These are phyloP conservation scores for Pleurotus cornucopiae DNA, from an alignment of 768 basidiomycete species.

Conservation along the genomic window DNA sequence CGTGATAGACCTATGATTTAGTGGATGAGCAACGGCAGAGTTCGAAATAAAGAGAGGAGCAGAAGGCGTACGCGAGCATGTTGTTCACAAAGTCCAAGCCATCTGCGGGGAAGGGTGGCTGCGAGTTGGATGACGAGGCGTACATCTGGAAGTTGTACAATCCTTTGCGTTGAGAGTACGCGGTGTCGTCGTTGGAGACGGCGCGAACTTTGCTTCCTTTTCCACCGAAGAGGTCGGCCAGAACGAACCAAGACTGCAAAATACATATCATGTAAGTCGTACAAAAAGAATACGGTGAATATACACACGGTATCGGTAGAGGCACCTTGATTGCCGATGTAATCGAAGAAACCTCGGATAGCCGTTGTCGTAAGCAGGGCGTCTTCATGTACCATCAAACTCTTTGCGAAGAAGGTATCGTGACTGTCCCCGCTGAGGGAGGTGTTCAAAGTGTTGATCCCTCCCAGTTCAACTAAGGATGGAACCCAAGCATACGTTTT, in stretches of 20 bases:
- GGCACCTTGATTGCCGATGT: slow-evolving; percentile 35
- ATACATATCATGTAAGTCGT: background rate
- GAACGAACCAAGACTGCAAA: slow-evolving; percentile 29
- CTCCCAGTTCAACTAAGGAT: slow-evolving; percentile 25
- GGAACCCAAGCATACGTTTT: slow-evolving; percentile 29
- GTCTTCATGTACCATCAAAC: slow-evolving; percentile 33
- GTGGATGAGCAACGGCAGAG: slow-evolving; percentile 21
- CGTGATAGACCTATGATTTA: slow-evolving; percentile 21
- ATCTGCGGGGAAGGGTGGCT: slow-evolving; percentile 38
- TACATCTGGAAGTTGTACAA: slow-evolving; percentile 49
- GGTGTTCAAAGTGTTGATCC: slow-evolving; percentile 25
- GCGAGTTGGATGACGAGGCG: slow-evolving; percentile 29
- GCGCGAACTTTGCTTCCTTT: slow-evolving; percentile 40
- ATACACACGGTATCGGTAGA: slow-evolving; percentile 26
- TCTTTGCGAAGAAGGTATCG: slow-evolving; percentile 42
- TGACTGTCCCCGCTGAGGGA: slow-evolving; percentile 19
- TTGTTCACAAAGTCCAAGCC: slow-evolving; percentile 44
- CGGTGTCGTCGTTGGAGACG: slow-evolving; percentile 32
- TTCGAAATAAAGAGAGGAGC: background rate
- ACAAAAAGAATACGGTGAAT: slow-evolving; percentile 6
- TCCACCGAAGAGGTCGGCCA: slow-evolving; percentile 42
- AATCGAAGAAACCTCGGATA: slow-evolving; percentile 30
- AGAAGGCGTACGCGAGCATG: slow-evolving; percentile 13
- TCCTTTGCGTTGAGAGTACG: slow-evolving; percentile 42
- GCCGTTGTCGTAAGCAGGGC: slow-evolving; percentile 28